Percentiles rank a stretch among this genome's conserved stretches.
Conservation (phyloP, 1,284 basidiomycete genomes). For the Heterobasidion parviporum region DNA sequence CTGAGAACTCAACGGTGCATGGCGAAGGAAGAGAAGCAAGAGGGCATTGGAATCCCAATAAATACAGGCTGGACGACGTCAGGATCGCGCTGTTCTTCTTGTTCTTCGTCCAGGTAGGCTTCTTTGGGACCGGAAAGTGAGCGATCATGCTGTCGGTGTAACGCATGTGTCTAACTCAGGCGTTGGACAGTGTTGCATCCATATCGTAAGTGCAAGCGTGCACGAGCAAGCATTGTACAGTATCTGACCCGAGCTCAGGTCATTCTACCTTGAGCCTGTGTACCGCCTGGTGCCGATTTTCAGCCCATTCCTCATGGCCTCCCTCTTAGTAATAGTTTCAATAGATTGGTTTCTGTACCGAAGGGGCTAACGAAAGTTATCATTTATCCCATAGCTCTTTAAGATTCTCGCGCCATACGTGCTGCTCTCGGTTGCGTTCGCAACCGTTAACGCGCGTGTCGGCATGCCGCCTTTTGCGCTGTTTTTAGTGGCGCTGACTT, state of each 20-base stretch:
- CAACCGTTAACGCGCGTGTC: constrained; percentile 58
- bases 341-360: not conserved
- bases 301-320: constrained; percentile 80
- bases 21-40: no score
- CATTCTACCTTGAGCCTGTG: constrained; percentile 86
- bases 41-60: constrained; percentile 24
- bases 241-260: constrained; percentile 30
- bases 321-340: constrained; percentile 36
- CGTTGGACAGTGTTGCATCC: constrained; percentile 65
- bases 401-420: constrained; percentile 80
- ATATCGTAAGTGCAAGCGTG: constrained; percentile 54
- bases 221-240: not conserved
- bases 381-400: constrained; percentile 46
- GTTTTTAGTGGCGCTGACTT: constrained; percentile 63
- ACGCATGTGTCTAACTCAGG: constrained; percentile 2
- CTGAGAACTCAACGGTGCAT: not conserved
- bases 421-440: constrained; percentile 63
- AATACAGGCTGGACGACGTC: constrained; percentile 55
- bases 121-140: constrained; percentile 85
- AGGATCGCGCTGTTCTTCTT: constrained; percentile 78
- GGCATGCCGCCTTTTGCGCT: constrained; percentile 69
- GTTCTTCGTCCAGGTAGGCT: constrained; percentile 83
- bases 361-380: no score
- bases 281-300: constrained; percentile 86
- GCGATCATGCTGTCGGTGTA: constrained; percentile 20